Conservation (phyloP, 805 yeast genomes). For the Spathaspora hagerdaliae region DNA sequence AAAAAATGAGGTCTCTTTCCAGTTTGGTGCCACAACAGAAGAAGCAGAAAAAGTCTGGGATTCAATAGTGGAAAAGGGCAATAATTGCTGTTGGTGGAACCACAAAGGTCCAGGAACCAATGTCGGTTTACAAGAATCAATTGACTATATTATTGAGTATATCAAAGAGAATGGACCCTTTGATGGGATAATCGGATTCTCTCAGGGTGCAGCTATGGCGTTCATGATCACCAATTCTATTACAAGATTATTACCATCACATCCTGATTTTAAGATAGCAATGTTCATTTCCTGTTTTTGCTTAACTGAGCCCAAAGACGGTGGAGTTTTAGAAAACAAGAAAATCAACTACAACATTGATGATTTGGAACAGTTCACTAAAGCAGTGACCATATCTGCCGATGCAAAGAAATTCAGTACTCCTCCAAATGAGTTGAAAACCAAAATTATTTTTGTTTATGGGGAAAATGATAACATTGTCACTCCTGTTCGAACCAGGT, state of each 20-base stretch:
- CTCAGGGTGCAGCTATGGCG: conserved; percentile 42
- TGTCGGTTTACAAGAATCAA: conserved; percentile 25
- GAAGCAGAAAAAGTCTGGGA: conserved; percentile 30
- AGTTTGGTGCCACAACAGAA: conserved; percentile 18
- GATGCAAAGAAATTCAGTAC: conserved; percentile 17
- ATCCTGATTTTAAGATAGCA: conserved; percentile 24
- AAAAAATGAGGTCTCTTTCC: conserved; percentile 27
- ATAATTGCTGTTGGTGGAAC: conserved; percentile 38
- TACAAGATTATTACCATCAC: conserved; percentile 16
- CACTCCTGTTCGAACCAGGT: conserved; percentile 26
- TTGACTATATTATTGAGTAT: conserved; percentile 21
- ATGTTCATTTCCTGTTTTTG: conserved; percentile 34
- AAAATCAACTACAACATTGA: conserved; percentile 16
- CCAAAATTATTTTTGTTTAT: conserved; percentile 24
- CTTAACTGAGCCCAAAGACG: conserved; percentile 23
- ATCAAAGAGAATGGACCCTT: conserved; percentile 36
- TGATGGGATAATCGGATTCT: conserved; percentile 39
- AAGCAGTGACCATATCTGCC: conserved; percentile 15
- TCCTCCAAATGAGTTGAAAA: conserved; percentile 12
- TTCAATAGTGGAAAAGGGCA: conserved; percentile 19
- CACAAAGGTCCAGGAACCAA: conserved; percentile 15
- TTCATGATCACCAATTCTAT: conserved; percentile 24
- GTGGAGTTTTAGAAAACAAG: conserved; percentile 6
- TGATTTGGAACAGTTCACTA: conserved; percentile 19
- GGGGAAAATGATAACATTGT: conserved; percentile 32